Evolutionary conservation across 1,284 basidiomycete genomes (phyloP).

Genomic region (Ustilago curta): DNA sequence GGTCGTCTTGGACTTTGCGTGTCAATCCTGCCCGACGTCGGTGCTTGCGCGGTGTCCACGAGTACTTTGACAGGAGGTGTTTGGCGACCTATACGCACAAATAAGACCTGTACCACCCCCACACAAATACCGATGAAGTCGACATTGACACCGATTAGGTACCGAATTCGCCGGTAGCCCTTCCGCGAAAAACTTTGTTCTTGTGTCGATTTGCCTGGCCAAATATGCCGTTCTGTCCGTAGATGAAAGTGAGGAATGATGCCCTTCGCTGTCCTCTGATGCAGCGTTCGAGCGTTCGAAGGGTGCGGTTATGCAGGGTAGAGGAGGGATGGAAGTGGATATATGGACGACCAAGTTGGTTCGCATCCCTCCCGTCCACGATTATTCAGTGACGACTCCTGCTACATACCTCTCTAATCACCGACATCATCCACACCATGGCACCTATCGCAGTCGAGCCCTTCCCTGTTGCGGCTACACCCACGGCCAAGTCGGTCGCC

Average conservation of each 20-base stretch:
- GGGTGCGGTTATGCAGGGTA: too few relatives aligned
- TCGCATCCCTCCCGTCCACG: not conserved
- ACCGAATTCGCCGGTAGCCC: conserved; percentile 32
- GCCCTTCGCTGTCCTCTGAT: too few relatives aligned
- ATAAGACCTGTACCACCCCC: conserved; percentile 17
- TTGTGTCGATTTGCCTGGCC: not conserved
- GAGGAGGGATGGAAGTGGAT: conserved; percentile 1
- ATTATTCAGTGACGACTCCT: not conserved
- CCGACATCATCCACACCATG: conserved; percentile 14
- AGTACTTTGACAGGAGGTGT: conserved; percentile 5
- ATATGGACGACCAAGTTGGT: conserved; percentile 11
- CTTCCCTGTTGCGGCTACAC: conserved; percentile 9
- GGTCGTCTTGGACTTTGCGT: too few relatives aligned
- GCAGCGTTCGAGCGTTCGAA: too few relatives aligned
- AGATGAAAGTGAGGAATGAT: not conserved
- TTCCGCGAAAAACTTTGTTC: conserved; percentile 12
- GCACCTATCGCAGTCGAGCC: conserved; percentile 40
- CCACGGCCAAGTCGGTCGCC: conserved; percentile 11
- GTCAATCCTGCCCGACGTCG: too few relatives aligned
- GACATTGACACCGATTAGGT: conserved; percentile 15
- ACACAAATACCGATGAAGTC: conserved; percentile 16
- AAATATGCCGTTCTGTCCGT: not conserved
- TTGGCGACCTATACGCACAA: conserved; percentile 12
- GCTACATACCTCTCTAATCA: not conserved
- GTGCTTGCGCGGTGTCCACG: conserved; percentile 29